phyloP scores from a whole-genome alignment of 768 basidiomycete species.

The Saitozyma sp. region DNA sequence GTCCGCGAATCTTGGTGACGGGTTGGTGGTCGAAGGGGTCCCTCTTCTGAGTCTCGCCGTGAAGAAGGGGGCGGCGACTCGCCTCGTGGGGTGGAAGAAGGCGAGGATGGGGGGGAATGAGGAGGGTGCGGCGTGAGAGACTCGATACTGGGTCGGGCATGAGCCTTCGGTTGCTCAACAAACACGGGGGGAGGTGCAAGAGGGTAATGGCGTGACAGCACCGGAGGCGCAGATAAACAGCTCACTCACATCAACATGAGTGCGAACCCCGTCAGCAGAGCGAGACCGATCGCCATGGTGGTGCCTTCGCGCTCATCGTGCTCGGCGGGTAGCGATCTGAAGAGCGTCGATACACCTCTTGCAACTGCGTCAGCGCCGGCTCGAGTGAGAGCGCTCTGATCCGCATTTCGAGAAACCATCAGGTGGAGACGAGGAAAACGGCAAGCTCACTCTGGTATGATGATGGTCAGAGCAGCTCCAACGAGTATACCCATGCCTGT shows the following conservation, averaged over 20 bases:
- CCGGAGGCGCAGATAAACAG: background rate
- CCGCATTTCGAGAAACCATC: too few relatives aligned
- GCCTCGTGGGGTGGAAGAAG: slow-evolving; percentile 21
- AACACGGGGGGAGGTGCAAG: too few relatives aligned
- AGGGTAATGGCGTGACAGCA: too few relatives aligned
- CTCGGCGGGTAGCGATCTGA: slow-evolving; percentile 27
- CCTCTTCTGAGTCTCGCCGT: slow-evolving; percentile 12
- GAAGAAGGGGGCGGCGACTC: slow-evolving; percentile 14
- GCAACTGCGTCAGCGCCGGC: slow-evolving; percentile 41
- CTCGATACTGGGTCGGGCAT: slow-evolving; percentile 26
- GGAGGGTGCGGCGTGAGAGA: slow-evolving; percentile 49
- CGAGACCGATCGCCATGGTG: slow-evolving; percentile 46
- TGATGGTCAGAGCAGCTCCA: slow-evolving; percentile 84
- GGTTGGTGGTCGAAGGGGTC: slow-evolving; percentile 8
- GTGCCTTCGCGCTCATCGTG: slow-evolving; percentile 29
- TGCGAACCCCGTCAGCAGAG: slow-evolving; percentile 50
- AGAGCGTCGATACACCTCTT: slow-evolving; percentile 49
- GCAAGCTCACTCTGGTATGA: slow-evolving; percentile 87
- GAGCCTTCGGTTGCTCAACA: slow-evolving; percentile 47
- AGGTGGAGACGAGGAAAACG: slow-evolving; percentile 26
- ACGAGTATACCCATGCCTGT: slow-evolving; percentile 81
- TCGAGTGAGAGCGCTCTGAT: slow-evolving; percentile 54
- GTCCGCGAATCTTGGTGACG: slow-evolving; percentile 32
- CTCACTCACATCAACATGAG: slow-evolving; percentile 51
- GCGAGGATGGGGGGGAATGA: slow-evolving; percentile 29